A percentile compares a stretch with the other conserved stretches of the same genome.
Evolutionary conservation across 768 basidiomycete genomes (phyloP).

Genomic region (Cantharellus anzutake): DNA sequence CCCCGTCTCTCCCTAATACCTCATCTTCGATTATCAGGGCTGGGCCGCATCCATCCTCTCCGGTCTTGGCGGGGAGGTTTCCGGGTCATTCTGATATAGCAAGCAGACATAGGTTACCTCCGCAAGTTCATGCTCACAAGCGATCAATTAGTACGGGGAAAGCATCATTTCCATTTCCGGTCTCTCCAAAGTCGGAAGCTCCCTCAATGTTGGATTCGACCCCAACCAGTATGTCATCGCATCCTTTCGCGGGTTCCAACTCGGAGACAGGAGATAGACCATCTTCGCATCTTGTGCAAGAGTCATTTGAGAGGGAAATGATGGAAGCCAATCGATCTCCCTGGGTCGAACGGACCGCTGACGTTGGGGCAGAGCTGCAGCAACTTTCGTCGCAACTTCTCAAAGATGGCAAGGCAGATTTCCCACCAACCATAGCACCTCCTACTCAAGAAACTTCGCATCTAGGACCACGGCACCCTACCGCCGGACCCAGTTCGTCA

Average conservation of each 20-base stretch:
- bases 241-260: background rate
- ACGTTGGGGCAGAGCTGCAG: too few relatives aligned
- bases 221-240: background rate
- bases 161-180: background rate
- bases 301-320: too few relatives aligned
- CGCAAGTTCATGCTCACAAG: constrained; percentile 1
- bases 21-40: background rate
- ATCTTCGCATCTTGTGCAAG: too few relatives aligned
- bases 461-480: too few relatives aligned
- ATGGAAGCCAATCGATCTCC: too few relatives aligned
- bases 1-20: background rate
- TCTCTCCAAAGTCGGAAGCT: background rate
- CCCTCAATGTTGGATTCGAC: background rate
- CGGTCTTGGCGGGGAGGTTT: background rate
- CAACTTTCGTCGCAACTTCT: too few relatives aligned
- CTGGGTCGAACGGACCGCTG: too few relatives aligned
- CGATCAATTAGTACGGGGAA: background rate
- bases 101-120: constrained; percentile 6
- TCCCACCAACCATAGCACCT: too few relatives aligned
- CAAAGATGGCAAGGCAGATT: too few relatives aligned
- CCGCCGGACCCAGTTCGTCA: too few relatives aligned
- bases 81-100: background rate
- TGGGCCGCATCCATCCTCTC: background rate
- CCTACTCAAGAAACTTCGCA: too few relatives aligned
- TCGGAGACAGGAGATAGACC: too few relatives aligned